Evolutionary conservation across 805 yeast species (phyloP).

Genomic region (Teunomyces aglyptinius): DNA sequence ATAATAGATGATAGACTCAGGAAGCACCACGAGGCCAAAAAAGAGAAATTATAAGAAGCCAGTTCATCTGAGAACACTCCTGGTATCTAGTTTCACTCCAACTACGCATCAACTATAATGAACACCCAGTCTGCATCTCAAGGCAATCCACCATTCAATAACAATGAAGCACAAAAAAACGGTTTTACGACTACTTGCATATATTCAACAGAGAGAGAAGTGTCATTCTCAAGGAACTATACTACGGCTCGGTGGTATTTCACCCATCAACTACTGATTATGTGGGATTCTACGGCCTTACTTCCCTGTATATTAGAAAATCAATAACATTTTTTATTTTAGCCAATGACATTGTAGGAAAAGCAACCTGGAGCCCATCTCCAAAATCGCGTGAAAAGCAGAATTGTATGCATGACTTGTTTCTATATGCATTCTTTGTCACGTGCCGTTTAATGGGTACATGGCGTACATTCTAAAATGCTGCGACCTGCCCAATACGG

Average conservation of each 20-base stretch:
- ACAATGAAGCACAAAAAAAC: not conserved
- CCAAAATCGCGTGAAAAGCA: not conserved
- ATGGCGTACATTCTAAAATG: not conserved
- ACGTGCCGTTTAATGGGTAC: not conserved
- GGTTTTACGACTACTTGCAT: not conserved
- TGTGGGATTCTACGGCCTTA: not conserved
- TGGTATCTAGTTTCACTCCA: not conserved
- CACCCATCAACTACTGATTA: not conserved
- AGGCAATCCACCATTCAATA: not conserved
- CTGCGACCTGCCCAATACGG: conserved; percentile 2
- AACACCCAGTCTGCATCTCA: not conserved
- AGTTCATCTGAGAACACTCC: not conserved
- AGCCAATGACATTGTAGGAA: conserved; percentile 1
- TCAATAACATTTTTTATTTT: not conserved
- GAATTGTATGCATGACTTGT: not conserved
- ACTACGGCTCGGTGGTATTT: not conserved
- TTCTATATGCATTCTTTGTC: not conserved
- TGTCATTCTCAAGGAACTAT: not conserved
- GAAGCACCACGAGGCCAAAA: conserved; percentile 10
- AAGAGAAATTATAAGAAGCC: not conserved
- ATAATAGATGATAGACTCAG: conserved; percentile 33
- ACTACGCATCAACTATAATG: not conserved
- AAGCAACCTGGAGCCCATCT: not conserved
- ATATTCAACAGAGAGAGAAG: not conserved
- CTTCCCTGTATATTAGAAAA: conserved; percentile 2